Evolutionary conservation across 106 monocot species (phyloP), one percentile per base, ranked within the genome.

Genomic region (Iris macrosiphon): DNA sequence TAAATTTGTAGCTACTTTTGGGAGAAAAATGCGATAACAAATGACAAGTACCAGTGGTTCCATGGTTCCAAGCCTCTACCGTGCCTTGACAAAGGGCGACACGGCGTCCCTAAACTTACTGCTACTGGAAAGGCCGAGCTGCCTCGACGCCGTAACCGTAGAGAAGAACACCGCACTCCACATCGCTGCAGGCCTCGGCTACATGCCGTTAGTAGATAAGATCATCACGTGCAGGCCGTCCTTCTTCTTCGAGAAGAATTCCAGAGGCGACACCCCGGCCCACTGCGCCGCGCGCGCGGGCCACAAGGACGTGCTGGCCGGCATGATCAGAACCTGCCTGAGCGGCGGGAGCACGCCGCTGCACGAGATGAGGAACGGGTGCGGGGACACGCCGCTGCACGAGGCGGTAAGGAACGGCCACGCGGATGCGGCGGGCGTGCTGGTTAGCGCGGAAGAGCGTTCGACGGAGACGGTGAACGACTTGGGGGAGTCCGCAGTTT

Each of bases 401-500:
- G 44, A 62, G 38, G 71, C 62, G 3, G 62, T 46, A 27, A 44
- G 55, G 24, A 27, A 31, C 0, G 37, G 65, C 6, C 33, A 75
- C 30, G 31, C 6, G 0, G 5, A 40, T 1, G 47, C 55, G 4
- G 80, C 42, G 4, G 4, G 17, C 12, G 32, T 14, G 24, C 37
- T 75, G 1, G n/a, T 66, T 25, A 24, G 20, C 0, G 61, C 10
- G 3, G 70, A 55, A 43, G 8, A 0, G 0, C 40, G 29, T 1
- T 14, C 62, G 55, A 62, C 61, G 14, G 16, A 12, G 0, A 7
- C 24, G 4, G 52, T 35, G 1, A 65, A 66, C 40, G 2, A 39
- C 0, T 28, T 24, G 2, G 70, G 75, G 10, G 54, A 56, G 13
- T 75, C 69, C 11, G 65, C 75, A 21, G 33, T 71, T 21, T 75